Conservation (phyloP, 495 filamentous ascomycete genomes). For the Penicillium turbatum region DNA sequence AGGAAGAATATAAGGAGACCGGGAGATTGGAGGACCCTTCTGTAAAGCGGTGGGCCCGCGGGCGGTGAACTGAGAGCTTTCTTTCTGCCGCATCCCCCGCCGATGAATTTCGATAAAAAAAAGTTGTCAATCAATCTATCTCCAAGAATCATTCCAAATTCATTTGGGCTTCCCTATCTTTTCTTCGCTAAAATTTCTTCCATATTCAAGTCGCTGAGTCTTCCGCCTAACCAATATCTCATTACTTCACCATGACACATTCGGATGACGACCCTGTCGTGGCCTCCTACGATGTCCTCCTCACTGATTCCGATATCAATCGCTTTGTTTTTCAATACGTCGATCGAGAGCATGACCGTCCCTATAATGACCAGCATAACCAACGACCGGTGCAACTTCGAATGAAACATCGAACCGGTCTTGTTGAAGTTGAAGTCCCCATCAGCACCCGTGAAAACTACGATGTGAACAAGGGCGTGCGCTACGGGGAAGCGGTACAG, state of each 20-base stretch:
- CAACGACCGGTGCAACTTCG: conserved; percentile 58
- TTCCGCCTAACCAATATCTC: neutral
- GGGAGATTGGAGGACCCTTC: no score
- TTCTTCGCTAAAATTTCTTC: neutral
- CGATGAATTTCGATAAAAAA: conserved; percentile 9
- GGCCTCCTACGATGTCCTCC: conserved; percentile 57
- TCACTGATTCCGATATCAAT: conserved; percentile 49
- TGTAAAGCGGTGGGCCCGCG: neutral
- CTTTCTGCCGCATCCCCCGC: conserved; percentile 2
- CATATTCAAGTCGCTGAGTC: neutral
- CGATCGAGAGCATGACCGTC: conserved; percentile 41
- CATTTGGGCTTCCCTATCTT: neutral
- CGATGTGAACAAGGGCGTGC: conserved; percentile 58
- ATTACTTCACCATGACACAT: conserved; percentile 16
- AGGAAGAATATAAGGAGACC: neutral
- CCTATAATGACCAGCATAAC: conserved; percentile 51
- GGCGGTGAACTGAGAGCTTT: neutral
- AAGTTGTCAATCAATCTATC: neutral
- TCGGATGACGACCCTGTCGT: conserved; percentile 51
- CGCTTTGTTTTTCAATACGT: conserved; percentile 70
- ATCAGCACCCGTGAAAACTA: conserved; percentile 59
- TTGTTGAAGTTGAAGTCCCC: conserved; percentile 72
- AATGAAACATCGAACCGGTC: conserved; percentile 61
- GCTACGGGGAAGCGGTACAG: conserved; percentile 63
- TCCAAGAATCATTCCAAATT: neutral